Evolutionary conservation across 441 rosid species (phyloP).

Genomic region (Gossypium lobatum): DNA sequence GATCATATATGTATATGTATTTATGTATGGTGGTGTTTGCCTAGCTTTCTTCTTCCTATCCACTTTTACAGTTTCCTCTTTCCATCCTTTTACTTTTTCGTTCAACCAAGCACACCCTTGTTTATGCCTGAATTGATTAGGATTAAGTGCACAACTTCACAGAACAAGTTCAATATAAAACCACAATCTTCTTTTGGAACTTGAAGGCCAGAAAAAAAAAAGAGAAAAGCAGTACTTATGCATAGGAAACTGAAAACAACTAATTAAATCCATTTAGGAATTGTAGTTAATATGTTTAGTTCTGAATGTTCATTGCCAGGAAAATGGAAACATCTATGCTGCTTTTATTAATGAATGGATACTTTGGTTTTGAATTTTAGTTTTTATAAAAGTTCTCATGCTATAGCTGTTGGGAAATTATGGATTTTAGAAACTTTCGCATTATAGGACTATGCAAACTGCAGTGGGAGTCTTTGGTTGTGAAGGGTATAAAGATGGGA

Average conservation of each 20-base stretch:
- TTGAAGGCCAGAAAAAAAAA: too few species aligned
- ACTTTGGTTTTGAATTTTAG: background rate
- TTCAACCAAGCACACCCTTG: too few species aligned
- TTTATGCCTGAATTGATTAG: background rate
- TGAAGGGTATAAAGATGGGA: conserved; percentile 37
- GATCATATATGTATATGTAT: too few species aligned
- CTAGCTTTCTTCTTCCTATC: background rate
- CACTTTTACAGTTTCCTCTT: background rate
- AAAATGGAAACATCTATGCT: background rate
- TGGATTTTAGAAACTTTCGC: conserved; percentile 12
- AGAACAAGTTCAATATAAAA: background rate
- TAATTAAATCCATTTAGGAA: background rate
- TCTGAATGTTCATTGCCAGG: background rate
- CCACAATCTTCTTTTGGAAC: background rate
- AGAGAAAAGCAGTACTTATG: too few species aligned
- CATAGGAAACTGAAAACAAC: background rate
- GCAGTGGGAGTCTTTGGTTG: conserved; percentile 87
- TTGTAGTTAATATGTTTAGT: background rate
- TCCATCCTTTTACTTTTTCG: too few species aligned
- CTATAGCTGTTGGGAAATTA: background rate
- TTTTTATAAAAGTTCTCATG: background rate
- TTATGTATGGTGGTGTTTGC: background rate
- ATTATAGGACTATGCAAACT: conserved; percentile 71
- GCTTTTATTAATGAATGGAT: background rate
- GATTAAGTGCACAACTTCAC: background rate